Conservation (phyloP, 768 basidiomycete genomes). For the Tylopilus sp. region DNA sequence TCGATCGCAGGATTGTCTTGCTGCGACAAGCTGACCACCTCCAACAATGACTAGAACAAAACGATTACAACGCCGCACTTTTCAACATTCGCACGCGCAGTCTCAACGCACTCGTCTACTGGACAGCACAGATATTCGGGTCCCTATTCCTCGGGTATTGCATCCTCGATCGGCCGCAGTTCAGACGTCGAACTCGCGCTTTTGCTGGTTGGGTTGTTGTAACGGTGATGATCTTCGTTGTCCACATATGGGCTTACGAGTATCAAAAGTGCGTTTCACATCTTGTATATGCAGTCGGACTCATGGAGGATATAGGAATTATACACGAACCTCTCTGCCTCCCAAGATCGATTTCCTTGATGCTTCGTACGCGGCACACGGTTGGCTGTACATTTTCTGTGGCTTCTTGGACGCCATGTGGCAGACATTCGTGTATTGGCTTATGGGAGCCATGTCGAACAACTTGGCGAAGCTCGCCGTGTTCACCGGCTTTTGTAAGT, state of each 20-base stretch:
- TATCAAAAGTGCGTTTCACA: slow-evolving; percentile 58
- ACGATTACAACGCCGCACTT: slow-evolving; percentile 73
- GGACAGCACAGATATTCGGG: slow-evolving; percentile 75
- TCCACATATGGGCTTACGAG: slow-evolving; percentile 74
- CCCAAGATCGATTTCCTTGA: slow-evolving; percentile 61
- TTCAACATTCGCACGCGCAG: slow-evolving; percentile 79
- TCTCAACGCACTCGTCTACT: slow-evolving; percentile 77
- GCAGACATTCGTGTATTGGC: slow-evolving; percentile 82
- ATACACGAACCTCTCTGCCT: slow-evolving; percentile 53
- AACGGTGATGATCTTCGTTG: slow-evolving; percentile 58
- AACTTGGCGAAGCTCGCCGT: slow-evolving; percentile 76
- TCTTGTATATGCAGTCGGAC: neutral
- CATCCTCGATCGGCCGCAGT: slow-evolving; percentile 54
- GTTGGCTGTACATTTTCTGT: slow-evolving; percentile 67
- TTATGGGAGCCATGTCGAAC: slow-evolving; percentile 85
- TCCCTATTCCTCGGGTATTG: slow-evolving; percentile 62
- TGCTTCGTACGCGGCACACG: slow-evolving; percentile 47
- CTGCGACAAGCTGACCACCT: slow-evolving; percentile 7
- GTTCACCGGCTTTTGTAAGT: slow-evolving; percentile 79
- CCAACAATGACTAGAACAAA: slow-evolving; percentile 54
- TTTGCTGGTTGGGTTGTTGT: slow-evolving; percentile 66
- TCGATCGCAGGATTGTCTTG: neutral
- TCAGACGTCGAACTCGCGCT: slow-evolving; percentile 66
- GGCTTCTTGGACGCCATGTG: slow-evolving; percentile 80
- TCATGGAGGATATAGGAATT: slow-evolving; percentile 36